Evolutionary conservation across 495 filamentous ascomycete genomes (phyloP).

Genomic region (Trichocladium antarcticum): DNA sequence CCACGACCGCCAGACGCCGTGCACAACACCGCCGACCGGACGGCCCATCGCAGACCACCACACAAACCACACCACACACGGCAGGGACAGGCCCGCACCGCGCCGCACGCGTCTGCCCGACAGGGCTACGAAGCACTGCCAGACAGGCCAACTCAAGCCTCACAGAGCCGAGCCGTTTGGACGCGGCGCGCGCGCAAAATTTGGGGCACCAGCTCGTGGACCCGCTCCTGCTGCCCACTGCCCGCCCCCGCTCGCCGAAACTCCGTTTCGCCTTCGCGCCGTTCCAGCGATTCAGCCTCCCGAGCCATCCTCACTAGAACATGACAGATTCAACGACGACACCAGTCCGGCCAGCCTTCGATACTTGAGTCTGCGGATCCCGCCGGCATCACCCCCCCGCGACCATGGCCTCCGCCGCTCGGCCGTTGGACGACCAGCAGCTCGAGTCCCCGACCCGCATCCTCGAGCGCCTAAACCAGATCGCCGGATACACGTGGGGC

Average conservation of each 20-base stretch:
- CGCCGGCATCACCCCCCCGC: slow-evolving; percentile 6
- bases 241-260: slow-evolving; percentile 16
- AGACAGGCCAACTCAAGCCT: too few species aligned
- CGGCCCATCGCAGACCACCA: too few species aligned
- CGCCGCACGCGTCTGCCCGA: too few species aligned
- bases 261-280: slow-evolving; percentile 5
- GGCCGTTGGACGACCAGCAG: slow-evolving; percentile 48
- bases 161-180: background rate
- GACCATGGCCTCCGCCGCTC: slow-evolving; percentile 40
- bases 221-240: slow-evolving; percentile 9
- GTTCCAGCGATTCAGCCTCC: background rate
- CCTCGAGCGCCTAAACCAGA: slow-evolving; percentile 58
- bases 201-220: slow-evolving; percentile 1
- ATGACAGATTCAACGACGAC: slow-evolving; percentile 31
- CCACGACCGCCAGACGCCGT: too few species aligned
- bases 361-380: slow-evolving; percentile 17
- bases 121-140: too few species aligned
- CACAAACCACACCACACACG: too few species aligned
- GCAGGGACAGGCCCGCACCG: too few species aligned
- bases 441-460: slow-evolving; percentile 59
- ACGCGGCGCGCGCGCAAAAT: background rate
- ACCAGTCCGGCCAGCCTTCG: slow-evolving; percentile 19
- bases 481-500: slow-evolving; percentile 69
- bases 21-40: too few species aligned
- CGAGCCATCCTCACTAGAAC: slow-evolving; percentile 19